These are phyloP conservation scores for Podospora sp. DNA, from an alignment of 495 filamentous ascomycete genomes.

Conservation along the genomic window DNA sequence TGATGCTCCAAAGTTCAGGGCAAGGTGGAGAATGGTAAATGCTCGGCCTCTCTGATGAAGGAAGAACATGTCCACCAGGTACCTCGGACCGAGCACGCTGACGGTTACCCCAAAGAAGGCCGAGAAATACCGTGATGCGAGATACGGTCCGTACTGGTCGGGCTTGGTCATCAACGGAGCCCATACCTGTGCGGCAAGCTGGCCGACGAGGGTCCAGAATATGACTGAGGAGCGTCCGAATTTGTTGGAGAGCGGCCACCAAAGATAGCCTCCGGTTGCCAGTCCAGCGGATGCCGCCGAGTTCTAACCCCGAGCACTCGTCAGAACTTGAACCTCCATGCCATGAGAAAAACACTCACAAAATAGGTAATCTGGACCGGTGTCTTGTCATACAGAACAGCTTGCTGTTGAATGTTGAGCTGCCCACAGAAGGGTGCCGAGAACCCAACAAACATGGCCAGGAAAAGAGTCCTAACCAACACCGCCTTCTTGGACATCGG, in stretches of 20 bases:
- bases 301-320: constrained; percentile 53
- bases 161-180: constrained; percentile 52
- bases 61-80: constrained; percentile 51
- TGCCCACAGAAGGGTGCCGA: constrained; percentile 57
- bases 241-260: constrained; percentile 61
- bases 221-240: constrained; percentile 62
- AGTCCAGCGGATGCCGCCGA: constrained; percentile 64
- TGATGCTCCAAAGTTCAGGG: constrained; percentile 45
- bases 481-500: constrained; percentile 46
- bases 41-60: constrained; percentile 61
- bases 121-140: constrained; percentile 45
- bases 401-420: constrained; percentile 36
- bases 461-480: constrained; percentile 49
- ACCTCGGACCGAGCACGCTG: constrained; percentile 45
- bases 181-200: constrained; percentile 59
- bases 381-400: constrained; percentile 36
- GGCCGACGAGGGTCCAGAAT: constrained; percentile 57
- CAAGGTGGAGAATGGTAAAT: constrained; percentile 48
- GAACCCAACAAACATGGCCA: constrained; percentile 59
- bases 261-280: constrained; percentile 67
- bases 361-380: constrained; percentile 38
- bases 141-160: constrained; percentile 22
- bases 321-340: constrained; percentile 39
- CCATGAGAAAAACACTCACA: constrained; percentile 20
- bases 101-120: constrained; percentile 67